Base-by-base conservation (phyloP, 345 rosid genomes). In the Euphorbia lathyris region DNA sequence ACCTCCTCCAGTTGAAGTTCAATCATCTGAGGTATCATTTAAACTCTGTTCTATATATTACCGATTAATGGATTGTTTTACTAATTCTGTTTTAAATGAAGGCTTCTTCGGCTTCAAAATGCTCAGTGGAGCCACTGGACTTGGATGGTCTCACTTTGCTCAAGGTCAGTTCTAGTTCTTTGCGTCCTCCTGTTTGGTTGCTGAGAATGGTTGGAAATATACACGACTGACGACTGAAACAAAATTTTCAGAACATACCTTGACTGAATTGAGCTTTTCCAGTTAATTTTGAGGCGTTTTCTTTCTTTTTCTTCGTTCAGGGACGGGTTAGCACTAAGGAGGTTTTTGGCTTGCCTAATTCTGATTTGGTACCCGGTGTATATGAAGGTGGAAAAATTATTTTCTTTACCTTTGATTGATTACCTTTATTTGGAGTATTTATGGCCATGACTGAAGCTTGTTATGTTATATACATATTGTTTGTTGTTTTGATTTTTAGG, bases 311-410 rank as follows among this genome's bases (percentile, higher is more conserved):
- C 30, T 72, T 64, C 4, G 71, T 61, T 65, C 73, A 93, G 97
- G 98, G 97, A 43, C 89, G 95, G 60, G 93, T 86, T 78, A 90
- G 88, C 69, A 88, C 97, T 45, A 89, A 83, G 67, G 95, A 88
- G 65, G 97, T 94, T 66, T 82, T 94, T 14, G 90, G 95, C 43
- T 79, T 94, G 75, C 90, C 96, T 50, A 86, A 91, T 70, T 90
- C 96, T 1, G 97, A 94, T 79, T 85, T 94, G 68, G 93, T 94
- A 62, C 97, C 97, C 29, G 98, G 98, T 52, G 86, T 88, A 6
- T 94, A 94, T 68, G 98, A 94, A 93, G 98, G 98, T 91, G 38
- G 55, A 19, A 11, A 34, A 17, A 20, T 34, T 62, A 11, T 23
- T 26, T 17, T 36, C 20, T 27, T n/a, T 58, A 60, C 36, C 17